Conservation (phyloP, 148 eudicot genomes). For the Rhododendron simsii region DNA sequence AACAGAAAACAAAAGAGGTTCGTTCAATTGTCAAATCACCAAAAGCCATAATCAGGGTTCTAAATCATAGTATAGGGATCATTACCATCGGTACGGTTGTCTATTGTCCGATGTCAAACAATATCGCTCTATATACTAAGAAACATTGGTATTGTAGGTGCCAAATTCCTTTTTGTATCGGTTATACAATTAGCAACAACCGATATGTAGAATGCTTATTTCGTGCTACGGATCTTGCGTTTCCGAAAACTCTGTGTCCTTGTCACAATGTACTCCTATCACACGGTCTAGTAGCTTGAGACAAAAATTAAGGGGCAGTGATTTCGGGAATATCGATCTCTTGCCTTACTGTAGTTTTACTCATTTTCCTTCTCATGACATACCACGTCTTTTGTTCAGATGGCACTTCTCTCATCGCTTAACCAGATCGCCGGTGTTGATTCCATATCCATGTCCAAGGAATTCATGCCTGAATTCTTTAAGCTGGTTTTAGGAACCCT, state of each 20-base stretch:
- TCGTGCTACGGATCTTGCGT: background rate
- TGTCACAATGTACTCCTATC: background rate
- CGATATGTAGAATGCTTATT: background rate
- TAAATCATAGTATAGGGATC: too few relatives aligned
- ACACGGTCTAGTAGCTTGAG: background rate
- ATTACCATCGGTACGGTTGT: too few relatives aligned
- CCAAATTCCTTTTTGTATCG: too few relatives aligned
- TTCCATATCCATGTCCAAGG: conserved; percentile 42
- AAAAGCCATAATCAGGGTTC: too few relatives aligned
- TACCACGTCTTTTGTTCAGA: conserved; percentile 34
- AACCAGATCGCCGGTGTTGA: conserved; percentile 70
- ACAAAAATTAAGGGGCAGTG: background rate
- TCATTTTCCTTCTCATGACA: conserved; percentile 7
- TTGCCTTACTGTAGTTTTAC: background rate
- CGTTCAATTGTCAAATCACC: background rate
- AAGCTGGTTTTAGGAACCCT: conserved; percentile 78
- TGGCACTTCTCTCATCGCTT: conserved; percentile 76
- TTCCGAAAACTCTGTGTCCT: background rate
- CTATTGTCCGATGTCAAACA: too few relatives aligned
- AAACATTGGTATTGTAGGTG: too few relatives aligned
- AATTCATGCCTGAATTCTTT: conserved; percentile 79
- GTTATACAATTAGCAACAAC: too few relatives aligned
- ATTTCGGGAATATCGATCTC: background rate
- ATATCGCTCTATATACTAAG: too few relatives aligned
- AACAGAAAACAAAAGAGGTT: conserved; percentile 90